phyloP scores from a whole-genome alignment of 768 basidiomycete species.

The Crucibulum laeve region DNA sequence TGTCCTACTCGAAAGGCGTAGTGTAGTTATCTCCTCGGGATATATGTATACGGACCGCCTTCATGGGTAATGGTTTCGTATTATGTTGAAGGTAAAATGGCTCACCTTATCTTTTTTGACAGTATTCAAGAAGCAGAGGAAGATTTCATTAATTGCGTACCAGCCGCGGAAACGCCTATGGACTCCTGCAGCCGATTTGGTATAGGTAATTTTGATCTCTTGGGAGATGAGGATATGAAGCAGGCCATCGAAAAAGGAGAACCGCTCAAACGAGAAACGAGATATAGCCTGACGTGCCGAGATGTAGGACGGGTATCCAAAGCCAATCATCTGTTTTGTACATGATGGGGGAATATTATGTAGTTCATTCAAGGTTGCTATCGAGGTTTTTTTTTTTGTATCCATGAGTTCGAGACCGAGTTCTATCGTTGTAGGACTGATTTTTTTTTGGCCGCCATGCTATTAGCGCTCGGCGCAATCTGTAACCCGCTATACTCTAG shows the following conservation, averaged over 20 bases:
- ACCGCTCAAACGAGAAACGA: slow-evolving; percentile 45
- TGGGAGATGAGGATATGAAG: slow-evolving; percentile 37
- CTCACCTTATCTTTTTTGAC: slow-evolving; percentile 7
- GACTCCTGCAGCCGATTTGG: slow-evolving; percentile 16
- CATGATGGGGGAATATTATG: background rate
- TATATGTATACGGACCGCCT: slow-evolving; percentile 68
- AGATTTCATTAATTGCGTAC: slow-evolving; percentile 28
- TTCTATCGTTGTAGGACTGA: too few species aligned
- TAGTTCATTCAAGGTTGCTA: too few species aligned
- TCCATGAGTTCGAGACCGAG: too few species aligned
- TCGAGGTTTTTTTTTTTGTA: too few species aligned
- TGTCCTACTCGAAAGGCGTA: slow-evolving; percentile 80
- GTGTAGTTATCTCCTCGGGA: slow-evolving; percentile 71
- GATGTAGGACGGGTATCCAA: slow-evolving; percentile 64
- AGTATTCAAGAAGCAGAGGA: slow-evolving; percentile 56
- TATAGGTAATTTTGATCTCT: slow-evolving; percentile 56
- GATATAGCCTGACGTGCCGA: slow-evolving; percentile 85
- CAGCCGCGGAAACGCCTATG: slow-evolving; percentile 10
- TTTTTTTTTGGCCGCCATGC: too few species aligned
- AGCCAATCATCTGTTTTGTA: background rate
- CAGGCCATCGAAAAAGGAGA: slow-evolving; percentile 44
- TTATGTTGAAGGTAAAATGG: too few species aligned
- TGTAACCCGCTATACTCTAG: too few species aligned
- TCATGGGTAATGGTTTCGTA: slow-evolving; percentile 55
- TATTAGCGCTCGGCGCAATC: too few species aligned